Evolutionary conservation across 108 stramenopile species (phyloP), one percentile per base, ranked within the genome.

Genomic region (Discostella pseudostelligera): DNA sequence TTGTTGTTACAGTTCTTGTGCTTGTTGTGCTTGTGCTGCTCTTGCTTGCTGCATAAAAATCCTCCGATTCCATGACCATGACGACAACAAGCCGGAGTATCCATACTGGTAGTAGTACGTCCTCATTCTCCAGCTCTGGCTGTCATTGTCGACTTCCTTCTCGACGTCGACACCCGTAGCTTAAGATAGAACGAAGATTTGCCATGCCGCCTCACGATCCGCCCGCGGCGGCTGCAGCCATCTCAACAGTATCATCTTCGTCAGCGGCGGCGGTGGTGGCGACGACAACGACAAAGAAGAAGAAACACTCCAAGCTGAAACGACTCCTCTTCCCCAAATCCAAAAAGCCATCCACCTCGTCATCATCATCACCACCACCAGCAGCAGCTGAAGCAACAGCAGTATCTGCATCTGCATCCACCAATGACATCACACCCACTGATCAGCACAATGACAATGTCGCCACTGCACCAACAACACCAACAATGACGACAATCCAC

Each of bases 301-400:
- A 64, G 40, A 53, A 64, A 36, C 29, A 49, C 36, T 53, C 50
- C 36, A 64, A 21, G 20, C 19, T 54, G 50, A 64, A 64, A 39
- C 19, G 51, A 21, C 21, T 64, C 50, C 12, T 64, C 37, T 6
- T 19, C 26, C 10, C 10, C 36, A 40, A n/a, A 43, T 36, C 55
- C 19, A 36, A 39, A 0, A 26, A n/a, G 20, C n/a, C n/a, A 8
- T 35, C 17, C 16, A 14, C 37, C 8, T n/a, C 35, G 24, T 51
- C 50, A 28, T 28, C 50, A 2, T 3, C 26, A 26, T 22, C 50
- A 26, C 32, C 32, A 32, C 3, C 32, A 32, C 32, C 32, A 5
- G 5, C 32, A 32, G 32, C 32, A 5, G 5, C 32, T 4, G 32
- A 32, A 5, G 32, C 32, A 8, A 11, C 42, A 43, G 10, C 9